phyloP scores from a whole-genome alignment of 345 rosid genomes.

The Rhodamnia argentea region DNA sequence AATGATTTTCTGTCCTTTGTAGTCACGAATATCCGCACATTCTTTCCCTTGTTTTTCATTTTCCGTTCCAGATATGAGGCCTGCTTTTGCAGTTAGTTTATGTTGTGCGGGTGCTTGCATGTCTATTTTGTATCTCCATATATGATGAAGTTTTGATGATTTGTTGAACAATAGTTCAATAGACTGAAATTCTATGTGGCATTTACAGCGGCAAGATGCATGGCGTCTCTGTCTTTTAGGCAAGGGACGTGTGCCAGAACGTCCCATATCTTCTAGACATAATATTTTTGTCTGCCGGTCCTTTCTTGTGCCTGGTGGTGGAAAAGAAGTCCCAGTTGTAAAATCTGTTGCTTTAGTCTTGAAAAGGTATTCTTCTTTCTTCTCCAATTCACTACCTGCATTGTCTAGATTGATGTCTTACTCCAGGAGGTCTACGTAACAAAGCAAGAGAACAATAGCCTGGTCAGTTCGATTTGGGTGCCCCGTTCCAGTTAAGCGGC shows the following conservation, averaged over 20 bases:
- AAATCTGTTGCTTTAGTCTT: conserved; percentile 1
- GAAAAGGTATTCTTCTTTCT: not conserved
- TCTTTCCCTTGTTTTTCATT: not conserved
- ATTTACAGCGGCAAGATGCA: conserved; percentile 1
- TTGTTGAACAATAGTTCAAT: not conserved
- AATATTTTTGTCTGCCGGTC: conserved; percentile 5
- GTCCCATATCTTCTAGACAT: not conserved
- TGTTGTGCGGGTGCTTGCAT: not conserved
- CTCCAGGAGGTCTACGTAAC: not conserved
- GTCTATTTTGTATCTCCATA: not conserved
- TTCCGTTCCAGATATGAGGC: not conserved
- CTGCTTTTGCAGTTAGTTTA: not conserved
- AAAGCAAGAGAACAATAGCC: not conserved
- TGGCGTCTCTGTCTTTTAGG: not conserved
- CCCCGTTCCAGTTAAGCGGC: not conserved
- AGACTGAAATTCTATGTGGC: not conserved
- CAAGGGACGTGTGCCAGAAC: not conserved
- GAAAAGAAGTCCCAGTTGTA: not conserved
- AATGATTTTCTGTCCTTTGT: not conserved
- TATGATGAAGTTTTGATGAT: not conserved
- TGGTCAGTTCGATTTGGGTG: not conserved
- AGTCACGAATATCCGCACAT: not conserved
- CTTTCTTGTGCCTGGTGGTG: not conserved
- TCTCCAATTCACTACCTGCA: not conserved
- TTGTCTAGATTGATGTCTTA: not conserved